A percentile compares a stretch with the other conserved stretches of the same genome.
Evolutionary conservation across 106 monocot species (phyloP).

Genomic region (Acorus calamus): DNA sequence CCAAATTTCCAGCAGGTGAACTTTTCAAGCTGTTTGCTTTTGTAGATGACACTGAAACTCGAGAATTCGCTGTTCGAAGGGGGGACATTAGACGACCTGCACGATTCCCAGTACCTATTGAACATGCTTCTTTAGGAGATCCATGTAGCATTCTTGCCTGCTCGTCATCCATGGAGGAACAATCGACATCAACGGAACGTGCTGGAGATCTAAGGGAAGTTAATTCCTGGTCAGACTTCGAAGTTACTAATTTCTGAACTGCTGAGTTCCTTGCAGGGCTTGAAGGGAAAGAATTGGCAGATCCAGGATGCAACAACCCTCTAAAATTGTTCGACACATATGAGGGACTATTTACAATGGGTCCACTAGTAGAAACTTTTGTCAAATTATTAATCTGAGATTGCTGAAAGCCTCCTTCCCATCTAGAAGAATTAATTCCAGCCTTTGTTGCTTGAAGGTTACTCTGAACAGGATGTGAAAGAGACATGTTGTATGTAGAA

Average conservation of each 20-base stretch:
- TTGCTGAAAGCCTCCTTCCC: constrained; percentile 32
- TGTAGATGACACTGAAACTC: constrained; percentile 2
- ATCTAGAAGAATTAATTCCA: constrained; percentile 30
- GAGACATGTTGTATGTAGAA: constrained; percentile 21
- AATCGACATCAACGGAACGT: constrained; percentile 28
- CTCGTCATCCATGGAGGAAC: constrained; percentile 26
- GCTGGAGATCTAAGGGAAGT: constrained; percentile 29
- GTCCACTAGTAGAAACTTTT: constrained; percentile 20
- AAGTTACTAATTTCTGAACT: constrained; percentile 27
- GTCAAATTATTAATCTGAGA: constrained; percentile 23
- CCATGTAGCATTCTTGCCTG: constrained; percentile 17
- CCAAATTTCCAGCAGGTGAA: constrained; percentile 10
- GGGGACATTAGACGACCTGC: constrained; percentile 24
- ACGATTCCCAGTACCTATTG: constrained; percentile 13
- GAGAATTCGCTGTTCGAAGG: constrained; percentile 9
- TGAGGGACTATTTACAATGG: constrained; percentile 16
- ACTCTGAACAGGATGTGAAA: constrained; percentile 19
- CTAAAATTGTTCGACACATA: constrained; percentile 34
- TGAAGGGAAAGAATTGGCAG: constrained; percentile 23
- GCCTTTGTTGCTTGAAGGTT: constrained; percentile 24
- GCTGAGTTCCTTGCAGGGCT: constrained; percentile 29
- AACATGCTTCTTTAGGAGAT: constrained; percentile 23
- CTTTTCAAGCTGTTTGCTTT: constrained; percentile 20
- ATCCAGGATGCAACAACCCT: constrained; percentile 16
- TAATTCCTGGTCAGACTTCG: constrained; percentile 65